Evolutionary conservation across 129 eudicot species (phyloP).

Genomic region (Centrapalus pauciflorus): DNA sequence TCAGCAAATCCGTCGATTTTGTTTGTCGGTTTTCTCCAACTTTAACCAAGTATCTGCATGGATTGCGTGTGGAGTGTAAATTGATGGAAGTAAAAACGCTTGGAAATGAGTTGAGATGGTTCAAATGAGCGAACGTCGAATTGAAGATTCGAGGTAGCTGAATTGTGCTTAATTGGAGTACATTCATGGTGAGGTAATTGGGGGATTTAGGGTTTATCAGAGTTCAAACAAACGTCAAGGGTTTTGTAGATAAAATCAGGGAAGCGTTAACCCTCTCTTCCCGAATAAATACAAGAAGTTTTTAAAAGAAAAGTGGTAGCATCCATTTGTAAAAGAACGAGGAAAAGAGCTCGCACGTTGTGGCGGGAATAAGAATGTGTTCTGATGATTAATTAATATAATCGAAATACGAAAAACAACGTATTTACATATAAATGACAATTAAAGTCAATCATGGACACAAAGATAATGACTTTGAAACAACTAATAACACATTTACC

Average conservation of each 20-base stretch:
- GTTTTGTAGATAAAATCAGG: neutral
- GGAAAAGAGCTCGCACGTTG: no score
- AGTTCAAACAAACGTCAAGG: neutral
- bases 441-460: no score
- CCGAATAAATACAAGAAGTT: no score
- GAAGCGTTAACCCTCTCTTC: no score
- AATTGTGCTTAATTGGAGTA: conserved; percentile 20
- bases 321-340: no score
- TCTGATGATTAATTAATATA: no score
- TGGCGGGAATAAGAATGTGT: no score
- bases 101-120: conserved; percentile 20
- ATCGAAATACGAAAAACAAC: no score
- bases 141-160: conserved; percentile 3
- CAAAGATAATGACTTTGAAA: no score
- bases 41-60: conserved; percentile 18
- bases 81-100: neutral
- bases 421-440: no score
- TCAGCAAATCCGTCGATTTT: conserved; percentile 28
- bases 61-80: conserved; percentile 3
- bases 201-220: conserved; percentile 35
- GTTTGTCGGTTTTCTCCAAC: conserved; percentile 24
- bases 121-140: conserved; percentile 12
- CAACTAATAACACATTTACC: no score
- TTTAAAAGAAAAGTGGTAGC: no score
- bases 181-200: conserved; percentile 13